Evolutionary conservation across 192 early-diverging fungal species (phyloP), one percentile per base, ranked within the genome.

Genomic region (Diversispora epigaea): DNA sequence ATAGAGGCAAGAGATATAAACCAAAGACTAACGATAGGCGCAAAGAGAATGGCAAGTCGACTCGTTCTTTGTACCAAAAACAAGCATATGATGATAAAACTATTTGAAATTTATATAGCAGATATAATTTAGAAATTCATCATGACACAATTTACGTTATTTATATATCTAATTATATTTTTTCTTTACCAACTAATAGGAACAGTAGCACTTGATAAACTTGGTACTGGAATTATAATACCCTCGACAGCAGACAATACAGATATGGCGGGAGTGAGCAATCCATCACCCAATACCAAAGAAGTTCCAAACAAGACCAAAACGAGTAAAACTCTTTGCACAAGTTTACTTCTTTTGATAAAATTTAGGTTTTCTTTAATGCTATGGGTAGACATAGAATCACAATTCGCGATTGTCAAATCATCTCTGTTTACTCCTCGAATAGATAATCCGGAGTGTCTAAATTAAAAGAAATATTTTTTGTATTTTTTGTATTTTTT

Each of bases 21-120:
- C 87, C 87, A 89, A 22, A 80, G 10, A 11, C 79, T 68, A 50
- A 86, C 76, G 15, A 89, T 74, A 14, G 87, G 86, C 6, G 81
- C 80, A 62, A 79, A 84, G 39, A 76, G 78, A 40, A 61, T 73
- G 14, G 77, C 73, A 1, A 82, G 54, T 52, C 74, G 80, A 32
- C 64, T 62, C 6, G 87, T 88, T n/a, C 58, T 75, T 78, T 89
- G 87, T 4, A 58, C 50, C 55, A 80, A 57, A 55, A 87, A 84
- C n/a, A 89, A 65, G 47, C 84, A 12, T 14, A 81, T 60, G 15
- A 87, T 62, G 8, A 86, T 81, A 19, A 41, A 65, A 12, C 70
- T 71, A 22, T 39, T 47, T 44, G 44, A 65, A 65, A 0, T 15
- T n/a, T 15, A 43, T 3, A 44, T 2, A 6, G 39, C n/a, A n/a